phyloP scores from a whole-genome alignment of 306 rosid genomes.

The Mimosa bimucronata region DNA sequence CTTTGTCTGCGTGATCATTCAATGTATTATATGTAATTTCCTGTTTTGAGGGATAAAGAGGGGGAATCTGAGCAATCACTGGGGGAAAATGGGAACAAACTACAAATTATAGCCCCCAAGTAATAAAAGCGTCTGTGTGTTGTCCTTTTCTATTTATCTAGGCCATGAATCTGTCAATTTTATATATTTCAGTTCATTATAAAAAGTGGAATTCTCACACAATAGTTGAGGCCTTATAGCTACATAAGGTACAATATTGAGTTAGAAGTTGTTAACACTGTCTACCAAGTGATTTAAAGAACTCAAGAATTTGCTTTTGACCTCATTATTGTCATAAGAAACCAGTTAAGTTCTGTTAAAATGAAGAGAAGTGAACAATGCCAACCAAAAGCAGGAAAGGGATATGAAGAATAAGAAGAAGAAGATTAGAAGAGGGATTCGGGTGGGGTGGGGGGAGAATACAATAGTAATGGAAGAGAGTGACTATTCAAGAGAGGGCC shows the following conservation, averaged over 20 bases:
- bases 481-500: constrained; percentile 51
- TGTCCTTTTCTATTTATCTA: constrained; percentile 5
- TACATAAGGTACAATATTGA: constrained; percentile 1
- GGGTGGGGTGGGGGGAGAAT: constrained; percentile 27
- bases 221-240: constrained; percentile 29
- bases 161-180: neutral
- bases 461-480: constrained; percentile 51
- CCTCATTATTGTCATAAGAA: constrained; percentile 30
- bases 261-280: constrained; percentile 16
- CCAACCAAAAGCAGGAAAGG: constrained; percentile 35
- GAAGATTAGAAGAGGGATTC: constrained; percentile 21
- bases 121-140: constrained; percentile 8
- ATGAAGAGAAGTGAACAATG: neutral
- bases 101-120: constrained; percentile 6
- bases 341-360: constrained; percentile 20
- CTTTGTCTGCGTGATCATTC: constrained; percentile 34
- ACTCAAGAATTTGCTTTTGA: constrained; percentile 16
- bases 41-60: constrained; percentile 1
- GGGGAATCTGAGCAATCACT: neutral
- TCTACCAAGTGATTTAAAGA: neutral
- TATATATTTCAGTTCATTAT: neutral
- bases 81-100: constrained; percentile 15
- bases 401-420: constrained; percentile 10
- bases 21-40: constrained; percentile 38
- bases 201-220: neutral